phyloP scores from a whole-genome alignment of 306 rosid species.

The Cajanus cajan region DNA sequence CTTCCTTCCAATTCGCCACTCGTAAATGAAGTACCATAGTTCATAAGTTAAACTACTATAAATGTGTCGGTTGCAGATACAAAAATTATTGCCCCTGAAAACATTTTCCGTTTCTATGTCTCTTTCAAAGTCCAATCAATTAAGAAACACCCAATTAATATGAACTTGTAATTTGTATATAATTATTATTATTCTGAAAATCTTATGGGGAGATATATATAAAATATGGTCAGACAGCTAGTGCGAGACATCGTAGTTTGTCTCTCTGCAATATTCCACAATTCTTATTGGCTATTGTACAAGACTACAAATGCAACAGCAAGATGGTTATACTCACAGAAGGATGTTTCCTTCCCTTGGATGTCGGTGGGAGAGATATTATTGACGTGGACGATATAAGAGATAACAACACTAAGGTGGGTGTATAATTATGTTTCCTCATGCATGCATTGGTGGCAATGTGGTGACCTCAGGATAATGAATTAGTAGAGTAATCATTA shows the following conservation, averaged over 20 bases:
- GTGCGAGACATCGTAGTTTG: background rate
- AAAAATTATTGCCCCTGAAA: background rate
- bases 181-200: background rate
- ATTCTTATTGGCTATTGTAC: background rate
- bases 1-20: background rate
- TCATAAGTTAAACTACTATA: background rate
- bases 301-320: background rate
- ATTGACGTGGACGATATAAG: background rate
- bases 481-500: background rate
- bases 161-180: background rate
- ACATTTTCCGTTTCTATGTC: background rate
- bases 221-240: background rate
- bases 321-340: background rate
- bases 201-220: background rate
- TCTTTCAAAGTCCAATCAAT: background rate
- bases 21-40: background rate
- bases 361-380: slow-evolving; percentile 11
- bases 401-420: background rate
- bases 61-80: background rate
- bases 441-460: background rate
- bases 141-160: background rate
- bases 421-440: background rate
- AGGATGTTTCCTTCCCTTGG: background rate
- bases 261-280: background rate
- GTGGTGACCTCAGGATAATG: background rate